phyloP scores from a whole-genome alignment of 2,329 filamentous ascomycete species.

The Pseudopyrenochaeta lycopersici region DNA sequence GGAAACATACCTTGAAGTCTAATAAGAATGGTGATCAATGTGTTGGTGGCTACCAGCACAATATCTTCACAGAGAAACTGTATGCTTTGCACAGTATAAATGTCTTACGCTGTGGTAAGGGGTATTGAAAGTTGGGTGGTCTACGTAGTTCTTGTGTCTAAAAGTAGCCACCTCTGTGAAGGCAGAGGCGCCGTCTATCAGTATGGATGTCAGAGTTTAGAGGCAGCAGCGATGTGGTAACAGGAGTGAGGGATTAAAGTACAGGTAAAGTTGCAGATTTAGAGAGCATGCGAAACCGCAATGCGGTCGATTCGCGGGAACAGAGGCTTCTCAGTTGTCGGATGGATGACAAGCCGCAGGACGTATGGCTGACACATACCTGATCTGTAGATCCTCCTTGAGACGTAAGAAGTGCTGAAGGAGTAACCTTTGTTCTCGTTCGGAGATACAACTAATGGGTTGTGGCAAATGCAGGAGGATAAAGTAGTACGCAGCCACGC shows the following conservation, averaged over 20 bases:
- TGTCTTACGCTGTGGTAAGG: conserved; percentile 12
- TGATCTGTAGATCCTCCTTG: not conserved
- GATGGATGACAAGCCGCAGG: not conserved
- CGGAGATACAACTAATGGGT: not conserved
- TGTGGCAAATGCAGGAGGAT: too few relatives aligned
- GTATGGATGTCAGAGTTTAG: conserved; percentile 5
- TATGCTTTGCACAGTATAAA: conserved; percentile 14
- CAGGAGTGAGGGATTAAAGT: conserved; percentile 11
- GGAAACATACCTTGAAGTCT: conserved; percentile 20
- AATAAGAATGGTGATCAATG: not conserved
- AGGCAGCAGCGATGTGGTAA: conserved; percentile 4
- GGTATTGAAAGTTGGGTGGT: conserved; percentile 13
- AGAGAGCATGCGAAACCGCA: not conserved
- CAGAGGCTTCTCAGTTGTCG: too few relatives aligned
- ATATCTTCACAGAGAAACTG: conserved; percentile 17
- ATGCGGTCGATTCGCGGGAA: not conserved
- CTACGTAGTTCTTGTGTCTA: conserved; percentile 16
- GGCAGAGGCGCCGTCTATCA: conserved; percentile 17
- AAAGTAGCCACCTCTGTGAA: conserved; percentile 18
- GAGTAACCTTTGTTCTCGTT: not conserved
- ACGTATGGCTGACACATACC: not conserved
- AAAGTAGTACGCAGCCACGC: not conserved
- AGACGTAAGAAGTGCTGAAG: not conserved
- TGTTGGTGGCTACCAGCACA: conserved; percentile 9
- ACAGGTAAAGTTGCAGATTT: conserved; percentile 1